Evolutionary conservation across 2,329 filamentous ascomycete genomes (phyloP), one percentile per base, ranked within the genome.

Genomic region (Colletotrichum horii): DNA sequence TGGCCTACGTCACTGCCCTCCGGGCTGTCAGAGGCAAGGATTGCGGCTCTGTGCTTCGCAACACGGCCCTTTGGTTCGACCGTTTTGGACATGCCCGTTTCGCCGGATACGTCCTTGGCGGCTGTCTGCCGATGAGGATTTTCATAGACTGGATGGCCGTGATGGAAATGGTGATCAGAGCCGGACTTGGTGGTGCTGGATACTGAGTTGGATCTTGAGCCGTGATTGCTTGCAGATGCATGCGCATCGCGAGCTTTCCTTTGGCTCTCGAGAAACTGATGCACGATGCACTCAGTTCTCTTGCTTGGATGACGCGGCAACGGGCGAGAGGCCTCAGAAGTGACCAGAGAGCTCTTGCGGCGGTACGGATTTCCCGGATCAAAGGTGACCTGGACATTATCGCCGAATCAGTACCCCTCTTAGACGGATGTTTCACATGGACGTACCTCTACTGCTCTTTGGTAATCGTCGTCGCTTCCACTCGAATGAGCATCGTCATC

Each of bases 291-390:
- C 80, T 92, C 90, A 15, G 89, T 89, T 78, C 88, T 87, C 76
- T 84, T 82, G 38, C 72, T 77, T 34, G 83, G 79, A 56, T 82
- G 79, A 8, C 80, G 81, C 12, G 86, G 79, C 66, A 85, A 78
- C 7, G 86, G 86, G 9, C 80, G 77, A 19, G 83, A 79, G 4
- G 85, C 80, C 34, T 93, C 91, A 65, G 85, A 85, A 6, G 87
- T 82, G 15, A 93, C 90, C 65, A 94, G 87, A 15, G 92, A 94
- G 80, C 91, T 93, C 84, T 94, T 94, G 74, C 92, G 89, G 26
- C 92, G 90, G 79, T 93, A 92, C 0, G 88, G 87, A 78, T 90
- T 93, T 52, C 88, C 83, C 2, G 89, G 84, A 76, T 94, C 92
- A 79, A 94, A 93, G 26, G 91, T 88, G 66, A 94, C 91, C 91